These are phyloP conservation scores for Vitis riparia DNA, from an alignment of 164 flowering plant species.

Conservation along the genomic window DNA sequence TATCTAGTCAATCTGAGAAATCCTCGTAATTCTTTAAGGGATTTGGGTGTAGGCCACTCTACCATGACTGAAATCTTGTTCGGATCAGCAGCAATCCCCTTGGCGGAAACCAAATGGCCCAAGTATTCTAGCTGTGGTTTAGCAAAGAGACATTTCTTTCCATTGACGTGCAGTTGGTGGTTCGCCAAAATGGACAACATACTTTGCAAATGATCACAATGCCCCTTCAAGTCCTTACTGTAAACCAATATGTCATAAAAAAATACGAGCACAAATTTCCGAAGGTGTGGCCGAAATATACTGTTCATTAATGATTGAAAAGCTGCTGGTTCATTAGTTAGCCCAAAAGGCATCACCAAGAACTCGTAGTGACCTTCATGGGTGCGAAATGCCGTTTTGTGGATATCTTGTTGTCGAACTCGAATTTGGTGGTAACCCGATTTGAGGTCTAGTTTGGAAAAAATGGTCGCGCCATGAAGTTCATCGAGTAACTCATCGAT, in stretches of 20 bases:
- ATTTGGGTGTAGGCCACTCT: neutral
- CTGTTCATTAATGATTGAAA: too few species aligned
- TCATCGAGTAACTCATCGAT: neutral
- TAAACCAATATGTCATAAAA: too few species aligned
- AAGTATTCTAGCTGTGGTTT: neutral
- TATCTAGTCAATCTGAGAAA: too few species aligned
- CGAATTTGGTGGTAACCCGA: neutral
- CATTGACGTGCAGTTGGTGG: neutral
- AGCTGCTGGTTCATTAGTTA: too few species aligned
- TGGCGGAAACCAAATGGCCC: neutral
- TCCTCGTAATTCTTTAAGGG: too few species aligned
- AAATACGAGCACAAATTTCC: too few species aligned
- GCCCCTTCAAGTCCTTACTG: too few species aligned
- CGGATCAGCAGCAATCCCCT: neutral
- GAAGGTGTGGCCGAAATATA: too few species aligned
- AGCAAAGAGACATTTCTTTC: neutral
- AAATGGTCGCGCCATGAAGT: too few species aligned
- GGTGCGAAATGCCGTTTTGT: neutral
- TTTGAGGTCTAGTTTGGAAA: neutral
- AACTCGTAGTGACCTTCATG: neutral
- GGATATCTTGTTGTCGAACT: too few species aligned
- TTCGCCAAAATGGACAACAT: neutral
- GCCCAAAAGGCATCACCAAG: too few species aligned
- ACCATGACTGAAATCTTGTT: neutral
- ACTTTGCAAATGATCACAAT: neutral